Conservation (phyloP, 139 green algal genomes). For the Pleodorina starrii region DNA sequence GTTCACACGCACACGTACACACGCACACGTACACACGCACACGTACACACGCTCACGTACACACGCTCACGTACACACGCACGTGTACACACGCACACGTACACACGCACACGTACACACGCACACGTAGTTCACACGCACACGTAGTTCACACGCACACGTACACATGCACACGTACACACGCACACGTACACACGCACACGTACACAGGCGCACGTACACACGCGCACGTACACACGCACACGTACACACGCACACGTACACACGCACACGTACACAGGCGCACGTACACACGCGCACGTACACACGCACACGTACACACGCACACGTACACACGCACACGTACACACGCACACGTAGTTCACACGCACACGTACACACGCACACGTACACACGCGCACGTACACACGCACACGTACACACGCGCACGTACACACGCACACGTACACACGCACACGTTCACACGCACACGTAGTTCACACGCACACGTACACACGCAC, state of each 20-base stretch:
- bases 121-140: background rate
- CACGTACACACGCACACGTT: background rate
- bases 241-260: background rate
- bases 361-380: background rate
- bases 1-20: background rate
- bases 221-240: background rate
- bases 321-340: background rate
- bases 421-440: background rate
- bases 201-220: background rate
- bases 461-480: background rate
- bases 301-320: background rate
- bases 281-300: background rate
- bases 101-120: background rate
- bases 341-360: background rate
- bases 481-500: background rate
- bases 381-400: background rate
- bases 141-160: background rate
- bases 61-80: background rate
- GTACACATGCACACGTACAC: background rate
- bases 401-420: background rate
- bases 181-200: background rate
- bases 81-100: background rate
- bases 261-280: background rate
- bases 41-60: background rate
- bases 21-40: background rate